Base-by-base conservation (phyloP, 2,329 filamentous ascomycete species). In the Penicillium aurantiogriseum region DNA sequence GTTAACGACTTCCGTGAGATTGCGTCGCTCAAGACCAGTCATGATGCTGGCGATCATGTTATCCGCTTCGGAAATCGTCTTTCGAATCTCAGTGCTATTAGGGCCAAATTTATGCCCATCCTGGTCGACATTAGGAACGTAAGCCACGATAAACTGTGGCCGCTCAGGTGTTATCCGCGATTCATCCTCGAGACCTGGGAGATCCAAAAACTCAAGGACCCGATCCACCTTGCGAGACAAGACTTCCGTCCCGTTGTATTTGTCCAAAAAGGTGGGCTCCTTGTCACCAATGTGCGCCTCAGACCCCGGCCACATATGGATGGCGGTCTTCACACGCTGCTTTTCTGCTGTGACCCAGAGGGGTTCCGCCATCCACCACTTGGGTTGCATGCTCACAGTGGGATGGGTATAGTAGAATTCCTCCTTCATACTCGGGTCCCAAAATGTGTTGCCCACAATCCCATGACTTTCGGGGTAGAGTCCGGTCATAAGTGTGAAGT, bases 291-390 rank as follows among this genome's bases (percentile, higher is more conserved):
- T 89, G 71, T 91, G 88, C 6, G 92, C 92, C 76, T 99, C 94
- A 43, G 90, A 95, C 2, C 94, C 94, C 1, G 94, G 94, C 94
- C 94, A 99, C 94, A 99, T 99, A 73, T 99, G 94, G 27, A 99
- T 86, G 0, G 91, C 94, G 31, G 88, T 86, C 56, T 85, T 84
- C 33, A 95, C 80, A 6, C 89, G 89, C 65, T 91, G 88, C 56
- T 84, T 85, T 77, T 97, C 94, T 5, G 93, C 93, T 1, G 93
- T 95, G 27, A 89, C 88, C 94, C 94, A 99, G 31, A 99, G 81
- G 0, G 94, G 94, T 72, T 97, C 92, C 3, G 92, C 94, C 40
- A 84, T 87, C 93, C 94, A 99, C 93, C 94, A 99, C 71, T 93
- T 91, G 1, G 90, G 80, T 63, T 93, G 85, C 75, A 96, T 84